Percentiles rank a stretch among this genome's conserved stretches.
phyloP scores from a whole-genome alignment of 805 yeast genomes.

The Wickerhamomyces chaumierensis region DNA sequence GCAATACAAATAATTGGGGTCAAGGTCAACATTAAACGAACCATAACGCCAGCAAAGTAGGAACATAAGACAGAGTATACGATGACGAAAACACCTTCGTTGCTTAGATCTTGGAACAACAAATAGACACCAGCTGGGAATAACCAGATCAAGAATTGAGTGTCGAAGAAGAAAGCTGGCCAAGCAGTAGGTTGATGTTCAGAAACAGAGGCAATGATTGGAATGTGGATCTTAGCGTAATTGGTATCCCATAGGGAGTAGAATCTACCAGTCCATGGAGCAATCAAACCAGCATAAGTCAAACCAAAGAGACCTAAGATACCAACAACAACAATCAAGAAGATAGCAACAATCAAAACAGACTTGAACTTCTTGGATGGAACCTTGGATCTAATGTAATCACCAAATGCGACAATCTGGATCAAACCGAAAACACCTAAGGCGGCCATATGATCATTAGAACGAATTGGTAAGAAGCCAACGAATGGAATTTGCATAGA shows the following conservation, averaged over 20 bases:
- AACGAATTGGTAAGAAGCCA: constrained; percentile 91
- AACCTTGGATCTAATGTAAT: constrained; percentile 65
- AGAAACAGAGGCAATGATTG: constrained; percentile 95
- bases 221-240: constrained; percentile 96
- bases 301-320: constrained; percentile 61
- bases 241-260: constrained; percentile 97
- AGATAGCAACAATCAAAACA: constrained; percentile 50
- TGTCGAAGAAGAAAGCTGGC: constrained; percentile 96
- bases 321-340: constrained; percentile 49
- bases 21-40: constrained; percentile 90
- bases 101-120: constrained; percentile 77
- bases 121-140: constrained; percentile 97
- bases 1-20: constrained; percentile 94
- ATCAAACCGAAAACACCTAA: constrained; percentile 93
- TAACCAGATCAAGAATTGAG: constrained; percentile 87
- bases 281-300: constrained; percentile 86
- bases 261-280: constrained; percentile 99
- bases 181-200: constrained; percentile 99
- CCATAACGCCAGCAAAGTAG: constrained; percentile 98
- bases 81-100: constrained; percentile 88
- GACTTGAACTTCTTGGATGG: constrained; percentile 64
- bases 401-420: constrained; percentile 82
- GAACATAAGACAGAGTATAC: constrained; percentile 90
- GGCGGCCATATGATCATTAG: constrained; percentile 97
- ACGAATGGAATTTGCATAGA: constrained; percentile 99